phyloP scores from a whole-genome alignment of 1,284 basidiomycete species.

The Sporisorium reilianum region DNA sequence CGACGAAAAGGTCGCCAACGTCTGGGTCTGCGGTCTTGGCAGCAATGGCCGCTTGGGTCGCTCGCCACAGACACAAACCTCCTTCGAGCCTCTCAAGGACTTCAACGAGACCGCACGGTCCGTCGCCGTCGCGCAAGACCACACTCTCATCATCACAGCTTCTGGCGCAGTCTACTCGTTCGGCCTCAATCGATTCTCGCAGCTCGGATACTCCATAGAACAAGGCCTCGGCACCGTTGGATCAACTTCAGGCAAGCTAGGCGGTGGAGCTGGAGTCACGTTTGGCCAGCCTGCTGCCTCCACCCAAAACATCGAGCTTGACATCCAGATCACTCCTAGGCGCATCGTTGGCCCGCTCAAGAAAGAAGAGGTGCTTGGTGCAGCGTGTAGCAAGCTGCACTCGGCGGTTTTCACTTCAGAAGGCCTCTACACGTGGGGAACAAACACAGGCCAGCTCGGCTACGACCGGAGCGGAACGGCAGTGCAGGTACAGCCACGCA shows the following conservation, averaged over 20 bases:
- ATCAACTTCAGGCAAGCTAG: slow-evolving; percentile 43
- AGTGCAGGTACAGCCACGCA: slow-evolving; percentile 82
- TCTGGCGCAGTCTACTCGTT: slow-evolving; percentile 87
- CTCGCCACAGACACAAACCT: slow-evolving; percentile 83
- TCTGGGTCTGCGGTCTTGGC: slow-evolving; percentile 66
- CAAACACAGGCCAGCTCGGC: slow-evolving; percentile 92
- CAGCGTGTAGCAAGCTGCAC: slow-evolving; percentile 87
- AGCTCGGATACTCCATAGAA: slow-evolving; percentile 86
- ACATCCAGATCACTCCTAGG: slow-evolving; percentile 81
- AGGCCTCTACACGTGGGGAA: slow-evolving; percentile 95
- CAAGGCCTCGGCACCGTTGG: slow-evolving; percentile 61
- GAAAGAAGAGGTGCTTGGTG: slow-evolving; percentile 82
- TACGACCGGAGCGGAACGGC: slow-evolving; percentile 75
- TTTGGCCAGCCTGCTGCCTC: slow-evolving; percentile 37
- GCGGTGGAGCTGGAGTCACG: slow-evolving; percentile 70
- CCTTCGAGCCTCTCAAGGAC: slow-evolving; percentile 76
- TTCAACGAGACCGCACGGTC: slow-evolving; percentile 72
- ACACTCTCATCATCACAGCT: slow-evolving; percentile 86
- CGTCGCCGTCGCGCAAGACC: slow-evolving; percentile 91
- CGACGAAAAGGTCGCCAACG: slow-evolving; percentile 60
- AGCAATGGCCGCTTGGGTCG: slow-evolving; percentile 74
- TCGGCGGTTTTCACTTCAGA: slow-evolving; percentile 88
- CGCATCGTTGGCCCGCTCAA: slow-evolving; percentile 82
- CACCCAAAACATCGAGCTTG: slow-evolving; percentile 44
- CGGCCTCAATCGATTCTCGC: slow-evolving; percentile 82